phyloP scores from a whole-genome alignment of 495 filamentous ascomycete species.

The Xanthoparmelia taractica region DNA sequence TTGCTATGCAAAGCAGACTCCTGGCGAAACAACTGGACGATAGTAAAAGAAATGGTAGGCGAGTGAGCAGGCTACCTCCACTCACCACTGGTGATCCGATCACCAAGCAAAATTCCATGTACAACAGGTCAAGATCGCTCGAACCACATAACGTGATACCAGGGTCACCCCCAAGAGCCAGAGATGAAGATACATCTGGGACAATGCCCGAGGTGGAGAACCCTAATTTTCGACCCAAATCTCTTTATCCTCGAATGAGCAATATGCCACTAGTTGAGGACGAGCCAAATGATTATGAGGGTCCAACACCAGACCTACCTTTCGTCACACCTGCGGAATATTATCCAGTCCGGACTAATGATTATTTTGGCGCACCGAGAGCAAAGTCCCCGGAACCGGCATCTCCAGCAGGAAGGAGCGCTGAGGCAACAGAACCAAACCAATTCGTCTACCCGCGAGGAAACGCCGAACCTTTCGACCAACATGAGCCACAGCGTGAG shows the following conservation, averaged over 20 bases:
- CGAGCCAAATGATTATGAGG: slow-evolving; percentile 30
- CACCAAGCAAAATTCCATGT: slow-evolving; percentile 60
- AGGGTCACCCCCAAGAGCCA: slow-evolving; percentile 34
- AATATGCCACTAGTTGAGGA: slow-evolving; percentile 49
- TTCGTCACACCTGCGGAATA: slow-evolving; percentile 17
- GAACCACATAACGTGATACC: slow-evolving; percentile 30
- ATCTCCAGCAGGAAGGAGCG: slow-evolving; percentile 8
- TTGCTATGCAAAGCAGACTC: slow-evolving; percentile 78
- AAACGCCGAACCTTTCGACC: slow-evolving; percentile 10
- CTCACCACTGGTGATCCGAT: slow-evolving; percentile 71
- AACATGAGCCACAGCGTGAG: slow-evolving; percentile 29
- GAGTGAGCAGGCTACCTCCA: slow-evolving; percentile 79
- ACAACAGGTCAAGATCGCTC: slow-evolving; percentile 53
- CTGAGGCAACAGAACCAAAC: slow-evolving; percentile 13
- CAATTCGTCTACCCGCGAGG: slow-evolving; percentile 3
- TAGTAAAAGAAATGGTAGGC: slow-evolving; percentile 54
- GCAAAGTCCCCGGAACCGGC: slow-evolving; percentile 45
- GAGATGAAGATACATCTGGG: slow-evolving; percentile 30
- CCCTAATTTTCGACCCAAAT: slow-evolving; percentile 56
- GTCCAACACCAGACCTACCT: slow-evolving; percentile 12
- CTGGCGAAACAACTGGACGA: slow-evolving; percentile 82
- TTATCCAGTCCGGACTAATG: slow-evolving; percentile 16
- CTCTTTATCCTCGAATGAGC: slow-evolving; percentile 67
- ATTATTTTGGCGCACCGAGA: slow-evolving; percentile 40
- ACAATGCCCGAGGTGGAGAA: slow-evolving; percentile 52